A percentile compares a stretch with the other conserved stretches of the same genome.
Conservation (phyloP, 148 eudicot genomes). For the Suaeda aralocaspica region DNA sequence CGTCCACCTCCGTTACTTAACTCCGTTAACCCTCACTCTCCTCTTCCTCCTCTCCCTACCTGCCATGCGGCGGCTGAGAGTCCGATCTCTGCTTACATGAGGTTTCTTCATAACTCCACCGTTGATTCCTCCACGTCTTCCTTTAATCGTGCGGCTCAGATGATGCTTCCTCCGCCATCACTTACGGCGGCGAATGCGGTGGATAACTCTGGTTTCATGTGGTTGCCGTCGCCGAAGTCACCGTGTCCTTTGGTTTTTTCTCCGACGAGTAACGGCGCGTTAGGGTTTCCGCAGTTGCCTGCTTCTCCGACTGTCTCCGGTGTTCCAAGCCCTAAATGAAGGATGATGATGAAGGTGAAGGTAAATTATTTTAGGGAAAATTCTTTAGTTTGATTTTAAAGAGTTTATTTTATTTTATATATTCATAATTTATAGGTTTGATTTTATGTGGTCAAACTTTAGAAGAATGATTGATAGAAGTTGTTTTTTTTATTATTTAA, state of each 20-base stretch:
- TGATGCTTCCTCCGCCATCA: not conserved
- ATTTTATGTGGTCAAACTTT: not conserved
- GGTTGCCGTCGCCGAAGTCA: slow-evolving; percentile 64
- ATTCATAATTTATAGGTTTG: slow-evolving; percentile 1
- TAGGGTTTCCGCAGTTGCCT: slow-evolving; percentile 60
- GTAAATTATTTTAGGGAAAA: slow-evolving; percentile 19
- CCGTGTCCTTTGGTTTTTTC: slow-evolving; percentile 47
- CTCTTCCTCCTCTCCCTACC: slow-evolving; percentile 82
- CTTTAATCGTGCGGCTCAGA: not conserved
- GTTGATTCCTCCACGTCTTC: slow-evolving; percentile 7
- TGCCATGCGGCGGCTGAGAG: slow-evolving; percentile 87
- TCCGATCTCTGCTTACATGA: slow-evolving; percentile 91
- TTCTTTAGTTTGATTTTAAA: no score
- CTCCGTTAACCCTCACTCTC: slow-evolving; percentile 41
- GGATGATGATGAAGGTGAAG: slow-evolving; percentile 24
- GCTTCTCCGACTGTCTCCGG: slow-evolving; percentile 53
- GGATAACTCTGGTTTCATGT: slow-evolving; percentile 49
- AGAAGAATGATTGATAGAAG: not conserved
- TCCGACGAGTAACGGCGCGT: slow-evolving; percentile 43
- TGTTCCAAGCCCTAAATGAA: slow-evolving; percentile 71
- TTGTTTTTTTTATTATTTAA: not conserved
- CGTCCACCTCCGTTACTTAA: slow-evolving; percentile 43
- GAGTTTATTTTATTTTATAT: no score
- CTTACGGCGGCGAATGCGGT: slow-evolving; percentile 1
- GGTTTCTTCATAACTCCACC: slow-evolving; percentile 44